phyloP scores from a whole-genome alignment of 306 rosid genomes.

The Mimosa bimucronata region DNA sequence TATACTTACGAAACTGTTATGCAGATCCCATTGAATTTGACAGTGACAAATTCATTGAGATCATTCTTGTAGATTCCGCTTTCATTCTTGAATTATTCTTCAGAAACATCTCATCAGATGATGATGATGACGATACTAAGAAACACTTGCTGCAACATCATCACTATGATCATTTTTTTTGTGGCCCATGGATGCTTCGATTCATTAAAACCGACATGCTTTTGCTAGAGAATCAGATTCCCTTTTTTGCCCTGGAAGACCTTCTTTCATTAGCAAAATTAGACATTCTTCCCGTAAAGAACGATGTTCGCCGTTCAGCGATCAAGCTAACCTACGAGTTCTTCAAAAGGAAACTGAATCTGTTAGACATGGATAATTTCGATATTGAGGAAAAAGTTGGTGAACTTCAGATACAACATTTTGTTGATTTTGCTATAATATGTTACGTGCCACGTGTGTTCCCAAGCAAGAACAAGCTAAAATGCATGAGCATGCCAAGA shows the following conservation, averaged over 20 bases:
- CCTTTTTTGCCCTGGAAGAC: conserved; percentile 6
- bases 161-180: background rate
- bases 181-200: background rate
- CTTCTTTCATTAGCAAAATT: background rate
- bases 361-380: conserved; percentile 30
- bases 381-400: background rate
- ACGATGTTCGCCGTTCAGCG: background rate
- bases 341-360: background rate
- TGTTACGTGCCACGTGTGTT: background rate
- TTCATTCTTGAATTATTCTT: background rate
- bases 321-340: background rate
- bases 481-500: background rate
- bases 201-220: background rate
- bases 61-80: conserved; percentile 5
- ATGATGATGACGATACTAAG: background rate
- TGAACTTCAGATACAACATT: background rate
- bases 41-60: background rate
- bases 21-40: background rate
- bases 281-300: background rate
- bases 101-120: background rate
- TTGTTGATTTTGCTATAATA: background rate
- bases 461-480: background rate
- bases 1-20: background rate
- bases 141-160: too few relatives aligned
- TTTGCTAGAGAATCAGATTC: conserved; percentile 25